Percentiles rank a stretch among this genome's conserved stretches.
These are phyloP conservation scores for Pugionium cornutum DNA, from an alignment of 345 rosid species.

Conservation along the genomic window DNA sequence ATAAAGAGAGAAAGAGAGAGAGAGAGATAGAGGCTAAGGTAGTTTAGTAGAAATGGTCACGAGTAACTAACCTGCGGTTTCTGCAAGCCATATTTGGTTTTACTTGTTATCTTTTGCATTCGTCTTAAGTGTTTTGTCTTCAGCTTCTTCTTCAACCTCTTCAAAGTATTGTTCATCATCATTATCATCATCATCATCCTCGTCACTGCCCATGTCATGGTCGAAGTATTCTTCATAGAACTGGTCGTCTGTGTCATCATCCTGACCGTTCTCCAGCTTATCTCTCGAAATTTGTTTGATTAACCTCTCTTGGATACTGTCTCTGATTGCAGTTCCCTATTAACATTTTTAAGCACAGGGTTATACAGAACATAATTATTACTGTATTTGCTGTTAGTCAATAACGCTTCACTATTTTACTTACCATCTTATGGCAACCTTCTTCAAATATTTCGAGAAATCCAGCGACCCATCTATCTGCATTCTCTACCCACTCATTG, in stretches of 20 bases:
- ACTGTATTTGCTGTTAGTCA: neutral
- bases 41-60: slow-evolving; percentile 29
- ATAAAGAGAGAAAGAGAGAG: neutral
- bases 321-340: slow-evolving; percentile 88
- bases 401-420: slow-evolving; percentile 25
- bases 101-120: slow-evolving; percentile 31
- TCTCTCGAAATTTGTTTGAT: slow-evolving; percentile 47
- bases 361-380: slow-evolving; percentile 11
- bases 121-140: slow-evolving; percentile 22
- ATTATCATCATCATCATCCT: slow-evolving; percentile 46
- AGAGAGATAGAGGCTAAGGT: slow-evolving; percentile 4
- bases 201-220: slow-evolving; percentile 41
- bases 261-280: slow-evolving; percentile 48
- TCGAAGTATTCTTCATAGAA: slow-evolving; percentile 49
- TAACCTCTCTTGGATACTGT: slow-evolving; percentile 75
- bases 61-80: slow-evolving; percentile 28
- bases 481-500: slow-evolving; percentile 97
- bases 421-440: slow-evolving; percentile 98
- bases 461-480: slow-evolving; percentile 98
- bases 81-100: slow-evolving; percentile 12
- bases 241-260: slow-evolving; percentile 48
- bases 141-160: slow-evolving; percentile 40
- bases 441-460: slow-evolving; percentile 98
- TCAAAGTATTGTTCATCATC: slow-evolving; percentile 49
- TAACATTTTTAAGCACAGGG: neutral